Conservation (phyloP, 2,329 filamentous ascomycete genomes). For the Aureobasidium sp. region DNA sequence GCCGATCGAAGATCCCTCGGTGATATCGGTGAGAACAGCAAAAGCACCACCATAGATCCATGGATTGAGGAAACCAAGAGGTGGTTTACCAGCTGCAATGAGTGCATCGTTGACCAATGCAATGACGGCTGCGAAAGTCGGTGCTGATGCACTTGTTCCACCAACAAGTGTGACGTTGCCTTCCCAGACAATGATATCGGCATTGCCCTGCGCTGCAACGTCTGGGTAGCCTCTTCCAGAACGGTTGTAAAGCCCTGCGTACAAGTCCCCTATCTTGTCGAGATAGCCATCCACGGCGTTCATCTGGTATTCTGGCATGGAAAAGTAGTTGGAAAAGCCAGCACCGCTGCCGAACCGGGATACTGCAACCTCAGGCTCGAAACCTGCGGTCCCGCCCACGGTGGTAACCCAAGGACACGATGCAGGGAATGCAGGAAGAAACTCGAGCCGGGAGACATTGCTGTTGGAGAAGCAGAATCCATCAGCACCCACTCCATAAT, state of each 20-base stretch:
- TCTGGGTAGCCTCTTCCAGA: slow-evolving; percentile 38
- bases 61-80: slow-evolving; percentile 52
- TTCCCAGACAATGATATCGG: slow-evolving; percentile 37
- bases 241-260: slow-evolving; percentile 35
- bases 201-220: slow-evolving; percentile 43
- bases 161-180: slow-evolving; percentile 36
- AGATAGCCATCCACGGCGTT: slow-evolving; percentile 31
- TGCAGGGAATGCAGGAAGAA: slow-evolving; percentile 38
- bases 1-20: slow-evolving; percentile 28
- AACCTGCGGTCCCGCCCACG: slow-evolving; percentile 35
- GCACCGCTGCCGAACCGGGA: slow-evolving; percentile 36
- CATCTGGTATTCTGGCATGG: slow-evolving; percentile 26
- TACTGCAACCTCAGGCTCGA: slow-evolving; percentile 35
- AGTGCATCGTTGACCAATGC: slow-evolving; percentile 54
- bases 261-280: slow-evolving; percentile 28
- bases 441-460: slow-evolving; percentile 36
- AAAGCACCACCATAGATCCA: slow-evolving; percentile 47
- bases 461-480: slow-evolving; percentile 30
- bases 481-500: slow-evolving; percentile 45
- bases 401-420: slow-evolving; percentile 39
- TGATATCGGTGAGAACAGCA: slow-evolving; percentile 42
- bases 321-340: slow-evolving; percentile 29
- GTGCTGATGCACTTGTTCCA: slow-evolving; percentile 50
- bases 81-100: slow-evolving; percentile 39
- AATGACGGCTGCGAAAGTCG: slow-evolving; percentile 50